Evolutionary conservation across 345 rosid genomes (phyloP), one percentile per base, ranked within the genome.

Genomic region (Murraya koenigii): DNA sequence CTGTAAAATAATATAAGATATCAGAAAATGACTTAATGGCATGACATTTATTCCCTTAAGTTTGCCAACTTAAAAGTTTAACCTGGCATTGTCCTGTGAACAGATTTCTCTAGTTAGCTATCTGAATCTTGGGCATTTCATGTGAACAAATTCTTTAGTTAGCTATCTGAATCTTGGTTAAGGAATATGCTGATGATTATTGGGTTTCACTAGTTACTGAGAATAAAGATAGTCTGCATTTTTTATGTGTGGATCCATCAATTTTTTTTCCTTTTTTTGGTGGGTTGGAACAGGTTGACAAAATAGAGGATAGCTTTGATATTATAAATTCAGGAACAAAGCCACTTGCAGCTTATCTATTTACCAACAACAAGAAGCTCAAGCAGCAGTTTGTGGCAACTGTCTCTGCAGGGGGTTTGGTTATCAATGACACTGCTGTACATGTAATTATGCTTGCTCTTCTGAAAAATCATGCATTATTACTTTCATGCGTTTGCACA

Each of bases 321-420:
- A 82, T 94, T 70, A 90, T 97, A 60, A 91, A 84, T 75, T 88
- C 97, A 32, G 88, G 92, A 72, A 28, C 84, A 39, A 97, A 97
- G 86, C 98, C 99, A 67, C 98, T 96, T 74, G 98, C 97, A 26
- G 99, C 98, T 36, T 96, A 94, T 80, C 71, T 96, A 55, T 96
- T 96, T 79, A 90, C 97, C 32, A 89, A 89, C 68, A 75, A 89
- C 85, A 89, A 91, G 84, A 91, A 84, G 82, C 86, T 96, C 36
- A 90, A 84, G 80, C 84, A 88, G 77, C 86, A 81, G 82, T 96
- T 96, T 30, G 91, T 90, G 76, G 80, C 20, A 80, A 88, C 83
- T 11, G 92, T 96, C 62, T 87, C 95, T 17, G 97, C 98, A 2
- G 99, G 99, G 69, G 99, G 98, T 25, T 36, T 96, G 73, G 89